Evolutionary conservation across 257 asterid genomes (phyloP).

Genomic region (Nemophila menziesii): DNA sequence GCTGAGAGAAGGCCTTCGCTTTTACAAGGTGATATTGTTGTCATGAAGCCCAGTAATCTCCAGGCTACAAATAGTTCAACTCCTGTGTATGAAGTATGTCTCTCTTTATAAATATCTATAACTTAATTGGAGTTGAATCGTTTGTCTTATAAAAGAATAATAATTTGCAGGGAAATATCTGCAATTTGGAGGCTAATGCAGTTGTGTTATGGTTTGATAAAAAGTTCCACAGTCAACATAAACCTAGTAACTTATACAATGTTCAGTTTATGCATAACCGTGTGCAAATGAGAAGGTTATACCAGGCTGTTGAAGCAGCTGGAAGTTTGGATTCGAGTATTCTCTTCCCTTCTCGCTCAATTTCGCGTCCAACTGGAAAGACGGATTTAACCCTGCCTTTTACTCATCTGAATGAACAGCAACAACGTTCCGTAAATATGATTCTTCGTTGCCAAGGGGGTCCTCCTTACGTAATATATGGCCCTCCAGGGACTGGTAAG

Average conservation of each 20-base stretch:
- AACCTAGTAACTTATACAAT: constrained; percentile 34
- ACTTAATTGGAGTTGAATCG: no score
- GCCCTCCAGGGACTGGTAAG: constrained; percentile 97
- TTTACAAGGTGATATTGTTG: constrained; percentile 54
- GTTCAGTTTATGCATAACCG: constrained; percentile 64
- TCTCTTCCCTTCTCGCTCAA: constrained; percentile 49
- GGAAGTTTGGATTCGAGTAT: constrained; percentile 33
- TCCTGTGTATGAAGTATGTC: constrained; percentile 40
- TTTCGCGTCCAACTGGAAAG: constrained; percentile 14
- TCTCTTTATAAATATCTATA: constrained; percentile 2
- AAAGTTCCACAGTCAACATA: constrained; percentile 45
- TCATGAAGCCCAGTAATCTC: constrained; percentile 37
- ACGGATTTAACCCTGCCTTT: constrained; percentile 37
- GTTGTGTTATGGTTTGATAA: constrained; percentile 43
- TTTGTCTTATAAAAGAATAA: no score
- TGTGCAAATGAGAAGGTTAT: constrained; percentile 40
- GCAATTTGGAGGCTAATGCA: constrained; percentile 72
- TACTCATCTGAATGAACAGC: constrained; percentile 49
- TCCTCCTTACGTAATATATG: constrained; percentile 70
- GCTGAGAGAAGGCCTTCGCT: constrained; percentile 98
- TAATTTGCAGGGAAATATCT: constrained; percentile 53
- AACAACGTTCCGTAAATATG: constrained; percentile 46
- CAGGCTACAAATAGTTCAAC: constrained; percentile 15
- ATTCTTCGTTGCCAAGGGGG: constrained; percentile 67
- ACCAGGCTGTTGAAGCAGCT: constrained; percentile 77